Conservation (phyloP, 1,139 yeast genomes). For the Yamadazyma atmosphaerica region DNA sequence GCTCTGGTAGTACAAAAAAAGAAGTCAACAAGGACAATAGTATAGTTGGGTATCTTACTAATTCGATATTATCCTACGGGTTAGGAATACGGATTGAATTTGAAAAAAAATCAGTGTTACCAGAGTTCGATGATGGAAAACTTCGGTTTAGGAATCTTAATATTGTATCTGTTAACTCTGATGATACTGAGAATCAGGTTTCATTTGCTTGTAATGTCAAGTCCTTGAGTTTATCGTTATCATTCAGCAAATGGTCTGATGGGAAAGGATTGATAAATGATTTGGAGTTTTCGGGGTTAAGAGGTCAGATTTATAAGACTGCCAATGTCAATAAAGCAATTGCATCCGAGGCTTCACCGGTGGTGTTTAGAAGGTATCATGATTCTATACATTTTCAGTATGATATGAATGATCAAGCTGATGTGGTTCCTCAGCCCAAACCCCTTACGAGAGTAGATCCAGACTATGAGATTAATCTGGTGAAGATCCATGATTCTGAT, state of each 20-base stretch:
- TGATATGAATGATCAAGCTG: constrained; percentile 30
- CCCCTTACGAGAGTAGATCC: constrained; percentile 26
- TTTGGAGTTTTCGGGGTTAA: constrained; percentile 61
- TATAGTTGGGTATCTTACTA: constrained; percentile 35
- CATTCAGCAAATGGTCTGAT: constrained; percentile 68
- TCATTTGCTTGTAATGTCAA: constrained; percentile 46
- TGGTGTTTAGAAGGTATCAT: constrained; percentile 19
- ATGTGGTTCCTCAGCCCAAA: constrained; percentile 14
- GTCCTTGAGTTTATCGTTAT: constrained; percentile 56
- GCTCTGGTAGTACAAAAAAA: neutral
- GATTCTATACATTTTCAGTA: constrained; percentile 35
- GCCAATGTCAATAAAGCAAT: neutral
- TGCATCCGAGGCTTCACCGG: constrained; percentile 6
- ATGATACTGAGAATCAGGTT: constrained; percentile 17
- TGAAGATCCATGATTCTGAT: constrained; percentile 57
- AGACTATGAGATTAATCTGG: constrained; percentile 49
- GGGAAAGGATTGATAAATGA: constrained; percentile 67
- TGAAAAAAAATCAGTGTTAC: constrained; percentile 36
- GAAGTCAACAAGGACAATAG: constrained; percentile 20
- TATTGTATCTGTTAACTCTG: constrained; percentile 26
- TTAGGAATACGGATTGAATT: constrained; percentile 39
- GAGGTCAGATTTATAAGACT: constrained; percentile 45
- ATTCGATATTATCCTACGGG: constrained; percentile 40
- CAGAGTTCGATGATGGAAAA: constrained; percentile 59
- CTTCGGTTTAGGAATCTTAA: constrained; percentile 57